Evolutionary conservation across 306 rosid species (phyloP).

Genomic region (Sicyos edulis): DNA sequence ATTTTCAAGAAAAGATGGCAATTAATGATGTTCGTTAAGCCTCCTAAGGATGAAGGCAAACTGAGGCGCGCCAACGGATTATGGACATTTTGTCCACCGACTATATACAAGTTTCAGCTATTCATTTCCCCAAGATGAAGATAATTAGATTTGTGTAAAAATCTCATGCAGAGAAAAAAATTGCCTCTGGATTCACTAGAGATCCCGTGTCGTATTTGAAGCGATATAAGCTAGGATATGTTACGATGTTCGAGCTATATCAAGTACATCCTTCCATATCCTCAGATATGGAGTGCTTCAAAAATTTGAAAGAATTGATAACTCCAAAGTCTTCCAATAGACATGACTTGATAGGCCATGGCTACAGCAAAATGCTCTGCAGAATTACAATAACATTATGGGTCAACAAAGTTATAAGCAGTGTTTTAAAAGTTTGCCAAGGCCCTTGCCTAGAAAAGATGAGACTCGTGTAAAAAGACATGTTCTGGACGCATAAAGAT

Average conservation of each 20-base stretch:
- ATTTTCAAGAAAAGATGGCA: too few species aligned
- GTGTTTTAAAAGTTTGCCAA: too few species aligned
- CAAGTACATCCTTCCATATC: slow-evolving; percentile 5
- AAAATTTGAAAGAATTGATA: slow-evolving; percentile 6
- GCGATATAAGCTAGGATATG: neutral
- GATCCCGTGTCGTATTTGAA: slow-evolving; percentile 7
- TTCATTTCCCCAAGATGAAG: slow-evolving; percentile 15
- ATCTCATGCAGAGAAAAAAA: slow-evolving; percentile 9
- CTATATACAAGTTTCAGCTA: slow-evolving; percentile 16
- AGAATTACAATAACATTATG: neutral
- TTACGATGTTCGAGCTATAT: slow-evolving; percentile 12
- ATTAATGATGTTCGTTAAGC: neutral
- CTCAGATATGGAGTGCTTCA: slow-evolving; percentile 14
- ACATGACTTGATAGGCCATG: neutral
- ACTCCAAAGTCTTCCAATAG: neutral
- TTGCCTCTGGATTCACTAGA: slow-evolving; percentile 3
- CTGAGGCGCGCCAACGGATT: slow-evolving; percentile 5
- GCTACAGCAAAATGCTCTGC: slow-evolving; percentile 6
- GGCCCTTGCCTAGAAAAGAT: too few species aligned
- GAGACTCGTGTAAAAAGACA: too few species aligned
- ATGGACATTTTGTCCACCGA: slow-evolving; percentile 11
- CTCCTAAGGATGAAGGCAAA: neutral
- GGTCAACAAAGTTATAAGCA: neutral
- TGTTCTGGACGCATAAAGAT: too few species aligned
- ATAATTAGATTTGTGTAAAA: slow-evolving; percentile 10